A percentile compares a stretch with the other conserved stretches of the same genome.
phyloP scores from a whole-genome alignment of 192 early-diverging fungal genomes.

The Backusella sp. region DNA sequence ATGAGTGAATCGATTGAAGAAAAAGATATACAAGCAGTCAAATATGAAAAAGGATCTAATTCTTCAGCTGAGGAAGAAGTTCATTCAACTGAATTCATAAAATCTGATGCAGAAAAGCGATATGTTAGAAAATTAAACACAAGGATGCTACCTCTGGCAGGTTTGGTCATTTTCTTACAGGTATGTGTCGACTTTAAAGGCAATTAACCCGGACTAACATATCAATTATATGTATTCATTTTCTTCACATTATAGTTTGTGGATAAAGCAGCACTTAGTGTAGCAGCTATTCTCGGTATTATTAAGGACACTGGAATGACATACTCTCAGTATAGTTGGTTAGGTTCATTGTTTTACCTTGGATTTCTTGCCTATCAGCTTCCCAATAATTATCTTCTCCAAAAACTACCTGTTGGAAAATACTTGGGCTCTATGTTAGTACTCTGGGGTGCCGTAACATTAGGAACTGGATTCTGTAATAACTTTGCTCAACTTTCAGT shows the following conservation, averaged over 20 bases:
- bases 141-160: conserved; percentile 15
- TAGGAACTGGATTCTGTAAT: not conserved
- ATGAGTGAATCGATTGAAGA: not conserved
- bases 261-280: conserved; percentile 13
- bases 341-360: conserved; percentile 21
- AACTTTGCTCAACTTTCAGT: conserved; percentile 17
- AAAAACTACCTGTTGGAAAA: conserved; percentile 12
- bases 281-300: conserved; percentile 19
- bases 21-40: not conserved
- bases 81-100: not conserved
- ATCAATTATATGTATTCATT: not conserved
- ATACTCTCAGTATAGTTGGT: conserved; percentile 1
- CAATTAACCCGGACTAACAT: not conserved
- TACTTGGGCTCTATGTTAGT: not conserved
- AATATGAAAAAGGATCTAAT: not conserved
- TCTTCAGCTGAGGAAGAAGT: not conserved
- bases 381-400: conserved; percentile 20
- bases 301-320: conserved; percentile 8
- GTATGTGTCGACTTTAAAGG: not conserved
- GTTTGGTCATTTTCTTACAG: conserved; percentile 17
- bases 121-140: conserved; percentile 15
- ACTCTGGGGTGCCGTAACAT: conserved; percentile 1
- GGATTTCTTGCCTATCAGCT: conserved; percentile 13
- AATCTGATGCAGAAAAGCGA: conserved; percentile 15
- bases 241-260: conserved; percentile 8